A percentile compares a stretch with the other conserved stretches of the same genome.
Conservation (phyloP, 192 early-diverging fungal genomes). For the Coemansia sp. region DNA sequence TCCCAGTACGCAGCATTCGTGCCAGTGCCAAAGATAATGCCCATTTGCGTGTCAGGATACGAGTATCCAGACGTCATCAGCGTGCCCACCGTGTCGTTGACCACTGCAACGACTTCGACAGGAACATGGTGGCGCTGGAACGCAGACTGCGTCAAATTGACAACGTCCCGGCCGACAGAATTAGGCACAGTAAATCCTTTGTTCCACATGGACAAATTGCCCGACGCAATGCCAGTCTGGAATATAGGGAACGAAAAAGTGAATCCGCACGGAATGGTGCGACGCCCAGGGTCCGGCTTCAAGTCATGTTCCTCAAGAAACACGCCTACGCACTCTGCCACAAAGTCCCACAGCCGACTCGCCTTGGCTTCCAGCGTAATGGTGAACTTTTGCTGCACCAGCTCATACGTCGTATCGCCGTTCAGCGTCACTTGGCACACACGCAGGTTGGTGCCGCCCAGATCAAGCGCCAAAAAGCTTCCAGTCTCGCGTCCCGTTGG, state of each 20-base stretch:
- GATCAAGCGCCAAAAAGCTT: constrained; percentile 84
- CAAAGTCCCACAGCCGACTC: constrained; percentile 60
- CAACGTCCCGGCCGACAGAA: constrained; percentile 79
- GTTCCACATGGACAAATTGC: constrained; percentile 68
- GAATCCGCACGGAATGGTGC: constrained; percentile 68
- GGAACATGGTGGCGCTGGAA: constrained; percentile 67
- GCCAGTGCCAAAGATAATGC: constrained; percentile 92
- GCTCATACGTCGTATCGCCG: constrained; percentile 65
- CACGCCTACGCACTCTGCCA: constrained; percentile 56
- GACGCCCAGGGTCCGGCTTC: constrained; percentile 25
- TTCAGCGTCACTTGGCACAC: constrained; percentile 79
- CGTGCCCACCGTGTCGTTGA: constrained; percentile 97
- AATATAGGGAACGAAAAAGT: constrained; percentile 96
- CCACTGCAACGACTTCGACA: constrained; percentile 78
- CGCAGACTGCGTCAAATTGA: constrained; percentile 78
- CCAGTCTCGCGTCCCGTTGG: constrained; percentile 87
- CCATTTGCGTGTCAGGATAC: constrained; percentile 74
- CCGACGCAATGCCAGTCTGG: constrained; percentile 79
- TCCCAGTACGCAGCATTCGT: constrained; percentile 95
- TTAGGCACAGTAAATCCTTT: constrained; percentile 84
- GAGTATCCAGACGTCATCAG: constrained; percentile 86
- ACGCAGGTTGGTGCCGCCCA: constrained; percentile 95
- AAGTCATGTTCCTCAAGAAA: constrained; percentile 50
- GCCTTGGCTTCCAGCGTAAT: constrained; percentile 77
- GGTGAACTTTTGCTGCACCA: constrained; percentile 72